phyloP scores from a whole-genome alignment of 179 eudicot genomes.

The Sideroxylon spinosum region DNA sequence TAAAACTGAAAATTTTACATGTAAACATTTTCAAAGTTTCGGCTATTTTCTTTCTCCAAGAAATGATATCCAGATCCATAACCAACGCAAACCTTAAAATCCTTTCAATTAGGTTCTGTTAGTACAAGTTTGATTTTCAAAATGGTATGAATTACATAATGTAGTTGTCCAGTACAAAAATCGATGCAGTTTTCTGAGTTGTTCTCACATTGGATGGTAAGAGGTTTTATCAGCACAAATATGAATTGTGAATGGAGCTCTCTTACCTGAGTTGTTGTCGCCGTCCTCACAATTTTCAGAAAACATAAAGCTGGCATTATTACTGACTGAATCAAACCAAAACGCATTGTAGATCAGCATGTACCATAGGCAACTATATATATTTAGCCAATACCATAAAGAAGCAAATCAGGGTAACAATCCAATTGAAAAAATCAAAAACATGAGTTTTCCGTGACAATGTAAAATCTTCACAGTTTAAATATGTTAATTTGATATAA shows the following conservation, averaged over 20 bases:
- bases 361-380: background rate
- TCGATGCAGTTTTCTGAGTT: background rate
- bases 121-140: background rate
- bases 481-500: no score
- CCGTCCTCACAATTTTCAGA: slow-evolving; percentile 47
- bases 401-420: no score
- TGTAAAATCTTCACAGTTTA: no score
- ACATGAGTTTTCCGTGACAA: no score
- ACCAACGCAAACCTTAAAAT: background rate
- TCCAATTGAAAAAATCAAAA: no score
- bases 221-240: background rate
- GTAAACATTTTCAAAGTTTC: no score
- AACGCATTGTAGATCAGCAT: background rate
- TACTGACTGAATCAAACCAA: slow-evolving; percentile 39
- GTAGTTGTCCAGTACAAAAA: background rate
- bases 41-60: no score
- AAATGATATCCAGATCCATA: background rate
- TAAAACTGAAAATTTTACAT: no score
- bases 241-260: background rate
- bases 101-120: background rate
- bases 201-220: background rate
- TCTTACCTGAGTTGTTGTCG: slow-evolving; percentile 53
- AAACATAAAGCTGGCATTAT: slow-evolving; percentile 58
- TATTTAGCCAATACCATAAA: no score
- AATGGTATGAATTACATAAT: background rate